These are phyloP conservation scores for Russula sp. DNA, from an alignment of 768 basidiomycete species.

Conservation along the genomic window DNA sequence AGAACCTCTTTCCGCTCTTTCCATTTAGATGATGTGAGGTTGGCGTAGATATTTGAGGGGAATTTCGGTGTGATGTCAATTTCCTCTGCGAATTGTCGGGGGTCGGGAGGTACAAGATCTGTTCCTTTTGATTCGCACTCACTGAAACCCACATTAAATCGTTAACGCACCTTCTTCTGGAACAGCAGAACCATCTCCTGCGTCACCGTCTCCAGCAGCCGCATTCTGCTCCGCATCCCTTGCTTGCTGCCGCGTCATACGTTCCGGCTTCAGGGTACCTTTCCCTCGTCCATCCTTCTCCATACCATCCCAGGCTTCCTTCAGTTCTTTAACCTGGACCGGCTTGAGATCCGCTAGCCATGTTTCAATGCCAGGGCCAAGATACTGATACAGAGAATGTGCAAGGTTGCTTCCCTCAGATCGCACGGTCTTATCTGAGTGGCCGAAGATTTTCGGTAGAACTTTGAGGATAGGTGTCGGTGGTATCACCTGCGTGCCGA, in stretches of 20 bases:
- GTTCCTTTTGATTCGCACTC: conserved; percentile 13
- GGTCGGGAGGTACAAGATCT: conserved; percentile 60
- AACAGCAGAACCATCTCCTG: conserved; percentile 29
- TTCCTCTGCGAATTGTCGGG: conserved; percentile 70
- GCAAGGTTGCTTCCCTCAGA: conserved; percentile 79
- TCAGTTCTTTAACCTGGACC: conserved; percentile 92
- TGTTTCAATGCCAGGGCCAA: conserved; percentile 72
- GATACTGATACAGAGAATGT: conserved; percentile 74
- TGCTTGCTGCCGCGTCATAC: conserved; percentile 69
- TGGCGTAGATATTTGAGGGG: conserved; percentile 63
- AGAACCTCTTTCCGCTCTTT: conserved; percentile 92
- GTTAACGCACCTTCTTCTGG: conserved; percentile 39
- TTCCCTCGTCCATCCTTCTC: conserved; percentile 83
- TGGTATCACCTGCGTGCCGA: conserved; percentile 69
- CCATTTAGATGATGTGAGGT: conserved; percentile 90
- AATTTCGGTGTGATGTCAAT: conserved; percentile 72
- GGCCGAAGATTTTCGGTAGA: conserved; percentile 89
- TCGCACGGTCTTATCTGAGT: conserved; percentile 92
- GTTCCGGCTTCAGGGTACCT: conserved; percentile 69
- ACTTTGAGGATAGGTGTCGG: conserved; percentile 77
- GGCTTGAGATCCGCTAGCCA: conserved; percentile 89
- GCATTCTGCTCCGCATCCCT: conserved; percentile 54
- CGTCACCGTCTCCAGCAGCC: conserved; percentile 32
- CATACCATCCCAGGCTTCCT: conserved; percentile 79
- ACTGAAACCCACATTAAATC: conserved; percentile 1